Evolutionary conservation across 2,329 filamentous ascomycete species (phyloP), one percentile per base, ranked within the genome.

Genomic region (Nemania sp.): DNA sequence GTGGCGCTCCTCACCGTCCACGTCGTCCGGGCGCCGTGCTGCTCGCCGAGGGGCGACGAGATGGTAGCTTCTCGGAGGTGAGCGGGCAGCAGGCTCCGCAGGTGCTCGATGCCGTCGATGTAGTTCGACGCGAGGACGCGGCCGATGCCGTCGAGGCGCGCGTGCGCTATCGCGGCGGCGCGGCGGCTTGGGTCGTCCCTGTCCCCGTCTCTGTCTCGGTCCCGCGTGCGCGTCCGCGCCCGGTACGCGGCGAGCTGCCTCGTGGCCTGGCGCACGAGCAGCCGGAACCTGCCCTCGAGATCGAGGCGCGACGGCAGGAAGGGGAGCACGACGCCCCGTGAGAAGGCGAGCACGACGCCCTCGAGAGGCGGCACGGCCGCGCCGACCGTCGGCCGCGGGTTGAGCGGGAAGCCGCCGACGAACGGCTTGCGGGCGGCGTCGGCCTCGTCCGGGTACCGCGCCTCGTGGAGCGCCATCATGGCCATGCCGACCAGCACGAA

Each of bases 401-500:
- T 39, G 35, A 39, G 35, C 35, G 35, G 35, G 15, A 39, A 39
- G 35, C 15, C 11, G 11, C 56, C 56, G 42, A 64, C 57, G 57
- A 66, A 66, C 15, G 62, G 56, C 2, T 62, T 59, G 7, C 53
- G 55, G 3, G 46, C 45, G 3, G 45, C 50, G 9, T 53, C 49
- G 4, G 56, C 11, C 35, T 64, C 59, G 21, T 64, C 45, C 5
- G 62, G 62, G 13, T 58, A 53, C 6, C 48, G 53, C 18, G 43
- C 17, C 54, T 69, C 68, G 62, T 70, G 60, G 10, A 67, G 49
- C 39, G 65, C 62, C 68, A 69, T 70, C 68, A 70, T 69, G 2
- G 58, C 65, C 35, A 69, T 65, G 1, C 58, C 68, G 2, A 69
- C 67, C 1, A 69, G 57, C 2, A 65, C 68, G 49, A 66, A 66